Evolutionary conservation across 768 basidiomycete species (phyloP), one percentile per base, ranked within the genome.

Genomic region (Trametes cubensis): DNA sequence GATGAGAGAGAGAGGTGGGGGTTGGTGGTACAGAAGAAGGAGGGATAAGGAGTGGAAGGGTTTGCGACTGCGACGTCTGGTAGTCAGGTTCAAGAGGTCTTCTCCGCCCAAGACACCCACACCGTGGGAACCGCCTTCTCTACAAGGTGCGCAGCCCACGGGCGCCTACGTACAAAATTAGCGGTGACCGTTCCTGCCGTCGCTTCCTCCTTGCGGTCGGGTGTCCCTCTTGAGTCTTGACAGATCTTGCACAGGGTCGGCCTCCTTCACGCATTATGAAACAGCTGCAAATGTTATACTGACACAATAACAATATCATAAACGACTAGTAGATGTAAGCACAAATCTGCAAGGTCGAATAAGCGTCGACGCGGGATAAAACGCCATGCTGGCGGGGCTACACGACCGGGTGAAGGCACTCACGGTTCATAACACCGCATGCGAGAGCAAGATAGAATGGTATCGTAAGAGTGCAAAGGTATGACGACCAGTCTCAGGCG

Each of bases 31-130:
- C 42, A 47, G 40, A 46, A 50, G 48, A 54, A 48, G 42, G 50
- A 54, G 40, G 45, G 55, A 44, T 56, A 63, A 63, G 26, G 58
- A 57, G 53, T 28, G 53, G 59, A 57, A 46, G 53, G 57, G 54
- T 47, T 57, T 30, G 48, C 46, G 56, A 44, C 23, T 20, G 55
- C 55, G 34, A 51, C 40, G 58, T 14, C 57, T 50, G 25, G 57
- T 50, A 51, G 57, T 50, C 46, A 51, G 44, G 48, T 38, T 39
- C 40, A 26, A 30, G n/a, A 53, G n/a, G n/a, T 41, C 23, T 28
- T 41, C 23, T 39, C 34, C 38, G 14, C 39, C 41, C 44, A 55
- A 41, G 34, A 34, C 41, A 26, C 41, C 46, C 44, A 4, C 47
- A 13, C 47, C 53, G 53, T 54, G 51, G 52, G 59, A 53, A 25